Evolutionary conservation across 2,329 filamentous ascomycete species (phyloP).

Genomic region (Pseudogymnoascus sp.): DNA sequence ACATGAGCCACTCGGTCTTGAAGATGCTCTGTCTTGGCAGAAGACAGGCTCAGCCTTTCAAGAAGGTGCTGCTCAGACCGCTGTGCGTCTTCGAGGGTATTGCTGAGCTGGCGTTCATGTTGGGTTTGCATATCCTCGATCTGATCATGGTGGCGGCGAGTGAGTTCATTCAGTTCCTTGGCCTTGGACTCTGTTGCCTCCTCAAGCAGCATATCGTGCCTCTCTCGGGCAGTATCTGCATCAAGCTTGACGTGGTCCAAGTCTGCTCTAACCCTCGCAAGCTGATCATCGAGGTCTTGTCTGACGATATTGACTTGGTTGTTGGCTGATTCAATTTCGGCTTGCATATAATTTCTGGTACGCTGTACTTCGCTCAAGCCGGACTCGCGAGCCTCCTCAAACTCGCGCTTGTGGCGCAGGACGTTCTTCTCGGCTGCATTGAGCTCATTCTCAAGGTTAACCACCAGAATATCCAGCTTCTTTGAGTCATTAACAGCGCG

Average conservation of each 20-base stretch:
- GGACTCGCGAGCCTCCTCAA: slow-evolving; percentile 73
- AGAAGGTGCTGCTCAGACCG: slow-evolving; percentile 70
- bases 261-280: slow-evolving; percentile 62
- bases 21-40: slow-evolving; percentile 76
- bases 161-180: slow-evolving; percentile 41
- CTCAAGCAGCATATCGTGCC: slow-evolving; percentile 76
- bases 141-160: slow-evolving; percentile 55
- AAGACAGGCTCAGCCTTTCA: slow-evolving; percentile 71
- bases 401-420: slow-evolving; percentile 41
- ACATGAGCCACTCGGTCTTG: slow-evolving; percentile 78
- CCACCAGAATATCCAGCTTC: slow-evolving; percentile 46
- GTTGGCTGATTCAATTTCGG: slow-evolving; percentile 74
- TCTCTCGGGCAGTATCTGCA: slow-evolving; percentile 69
- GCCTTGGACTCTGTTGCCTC: slow-evolving; percentile 65
- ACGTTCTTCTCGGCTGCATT: slow-evolving; percentile 43
- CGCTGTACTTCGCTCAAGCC: slow-evolving; percentile 74
- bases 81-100: slow-evolving; percentile 71
- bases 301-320: slow-evolving; percentile 78
- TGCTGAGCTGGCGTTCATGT: slow-evolving; percentile 65
- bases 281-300: slow-evolving; percentile 72
- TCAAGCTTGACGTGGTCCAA: slow-evolving; percentile 72
- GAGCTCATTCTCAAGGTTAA: slow-evolving; percentile 57
- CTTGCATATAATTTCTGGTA: slow-evolving; percentile 68
- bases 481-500: slow-evolving; percentile 54
- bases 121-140: slow-evolving; percentile 68